These are phyloP conservation scores for Mycena indigotica DNA, from an alignment of 768 basidiomycete species.

Conservation along the genomic window DNA sequence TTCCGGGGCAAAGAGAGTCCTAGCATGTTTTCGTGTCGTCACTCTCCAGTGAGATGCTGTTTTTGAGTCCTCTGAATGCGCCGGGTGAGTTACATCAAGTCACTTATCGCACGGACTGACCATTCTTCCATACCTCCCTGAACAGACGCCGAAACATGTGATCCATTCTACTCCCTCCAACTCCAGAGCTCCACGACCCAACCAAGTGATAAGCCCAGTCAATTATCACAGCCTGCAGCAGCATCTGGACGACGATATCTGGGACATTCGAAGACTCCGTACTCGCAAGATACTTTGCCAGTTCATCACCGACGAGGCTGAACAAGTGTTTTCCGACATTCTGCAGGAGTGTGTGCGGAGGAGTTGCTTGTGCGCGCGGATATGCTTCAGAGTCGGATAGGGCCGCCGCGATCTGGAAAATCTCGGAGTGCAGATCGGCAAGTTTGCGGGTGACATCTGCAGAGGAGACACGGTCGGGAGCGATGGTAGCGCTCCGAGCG, in stretches of 20 bases:
- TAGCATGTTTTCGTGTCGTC: not conserved
- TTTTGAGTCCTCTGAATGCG: not conserved
- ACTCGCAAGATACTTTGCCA: not conserved
- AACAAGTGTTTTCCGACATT: not conserved
- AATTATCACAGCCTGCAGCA: not conserved
- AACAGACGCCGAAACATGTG: not conserved
- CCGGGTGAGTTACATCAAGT: not conserved
- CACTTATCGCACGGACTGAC: not conserved
- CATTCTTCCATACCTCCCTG: not conserved
- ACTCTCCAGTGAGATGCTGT: not conserved
- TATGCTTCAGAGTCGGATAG: slow-evolving; percentile 31
- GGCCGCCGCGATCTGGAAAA: slow-evolving; percentile 38
- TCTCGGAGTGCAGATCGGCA: slow-evolving; percentile 36
- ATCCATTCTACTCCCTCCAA: not conserved
- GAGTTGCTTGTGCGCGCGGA: not conserved
- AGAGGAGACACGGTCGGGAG: slow-evolving; percentile 28
- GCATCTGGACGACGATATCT: not conserved
- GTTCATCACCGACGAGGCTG: not conserved
- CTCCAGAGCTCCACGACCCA: not conserved
- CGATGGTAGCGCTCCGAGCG: slow-evolving; percentile 13
- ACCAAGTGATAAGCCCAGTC: not conserved
- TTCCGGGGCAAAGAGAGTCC: not conserved
- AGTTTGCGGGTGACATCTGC: slow-evolving; percentile 37
- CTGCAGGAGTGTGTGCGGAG: not conserved
- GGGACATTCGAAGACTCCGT: not conserved